Base-by-base conservation (phyloP, 2,329 filamentous ascomycete species). In the Xylaria sp. region DNA sequence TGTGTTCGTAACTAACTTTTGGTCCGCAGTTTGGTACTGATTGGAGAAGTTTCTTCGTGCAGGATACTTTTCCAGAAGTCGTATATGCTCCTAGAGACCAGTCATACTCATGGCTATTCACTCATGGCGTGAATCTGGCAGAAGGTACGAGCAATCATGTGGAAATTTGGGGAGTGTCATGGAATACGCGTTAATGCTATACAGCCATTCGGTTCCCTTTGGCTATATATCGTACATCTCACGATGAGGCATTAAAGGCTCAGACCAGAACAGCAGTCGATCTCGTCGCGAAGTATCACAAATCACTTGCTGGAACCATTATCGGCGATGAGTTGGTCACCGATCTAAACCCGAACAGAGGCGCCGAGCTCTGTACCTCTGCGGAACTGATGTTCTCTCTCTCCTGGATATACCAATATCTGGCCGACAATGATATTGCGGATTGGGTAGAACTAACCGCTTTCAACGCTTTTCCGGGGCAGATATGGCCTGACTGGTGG, bases 401-500 rank as follows among this genome's bases (percentile, higher is more conserved):
- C 48, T 72, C 76, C 18, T 79, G 73, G 59, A 73, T 77, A 28
- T 77, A 76, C n/a, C 74, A 76, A 32, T 76, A 73, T 32, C 65
- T 77, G 3, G 74, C 57, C 4, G 74, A 75, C 48, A 77, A 77
- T 39, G 75, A 77, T 67, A 65, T 84, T 69, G 86, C 85, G 9
- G 86, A 88, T 73, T 79, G 80, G 62, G 80, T 79, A 13, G 86
- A 88, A 73, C 74, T 81, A 48, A 80, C 82, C 0, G 85, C 85
- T 1, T 88, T 85, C 77, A 88, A 88, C 65, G 84, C 85, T 2
- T 76, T 88, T 9, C 86, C 86, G 0, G 84, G 80, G 0, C 82
- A 82, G 65, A 74, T 87, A n/a, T 83, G 82, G 41, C 78, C 83
- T 0, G 82, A 87, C 72, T 86, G 85, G 82, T 88, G 86, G 85